Base-by-base conservation (phyloP, 1,284 basidiomycete genomes). In the Butyriboletus appendiculatus region DNA sequence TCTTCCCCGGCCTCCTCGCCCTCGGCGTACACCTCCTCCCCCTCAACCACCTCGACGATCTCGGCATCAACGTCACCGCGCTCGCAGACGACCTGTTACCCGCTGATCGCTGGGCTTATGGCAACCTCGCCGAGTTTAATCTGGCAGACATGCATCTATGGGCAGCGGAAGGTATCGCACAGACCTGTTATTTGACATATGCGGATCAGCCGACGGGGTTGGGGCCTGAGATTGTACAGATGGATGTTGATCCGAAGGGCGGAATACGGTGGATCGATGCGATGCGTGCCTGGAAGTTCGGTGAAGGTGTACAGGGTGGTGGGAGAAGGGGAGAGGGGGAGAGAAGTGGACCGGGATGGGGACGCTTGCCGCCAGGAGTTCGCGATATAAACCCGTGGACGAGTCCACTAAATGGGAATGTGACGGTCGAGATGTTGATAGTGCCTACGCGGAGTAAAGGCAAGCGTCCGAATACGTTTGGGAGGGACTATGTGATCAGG, bases 1-100 rank as follows among this genome's bases (percentile, higher is more conserved):
- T 91, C 75, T 76, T 90, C 48, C 86, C 88, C 0, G 89, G 87
- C 11, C 73, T 90, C 15, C 76, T 92, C 37, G 87, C 88, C 3
- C 81, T 92, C 16, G 89, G 89, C 38, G 85, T 74, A 0, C 79
- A 83, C 54, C 80, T 80, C 1, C 76, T 90, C 26, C 81, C 81
- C 15, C 71, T 84, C 30, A 76, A 84, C 53, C 64, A 76, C 49
- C 73, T 85, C 45, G 67, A 71, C 38, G 60, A 66, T 10, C 57
- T 79, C 5, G 76, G 76, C 4, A 74, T 83, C 48, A 62, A 79
- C 58, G 63, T 76, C 40, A 59, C 68, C 16, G 65, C 72, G 30
- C 71, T 79, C 16, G 62, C 64, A 5, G 50, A 65, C 4, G 68
- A 63, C 24, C 75, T 78, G 53, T 71, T 75, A 0, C 62, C 74